Evolutionary conservation across 1,284 basidiomycete genomes (phyloP).

Genomic region (Pisolithus thermaeus): DNA sequence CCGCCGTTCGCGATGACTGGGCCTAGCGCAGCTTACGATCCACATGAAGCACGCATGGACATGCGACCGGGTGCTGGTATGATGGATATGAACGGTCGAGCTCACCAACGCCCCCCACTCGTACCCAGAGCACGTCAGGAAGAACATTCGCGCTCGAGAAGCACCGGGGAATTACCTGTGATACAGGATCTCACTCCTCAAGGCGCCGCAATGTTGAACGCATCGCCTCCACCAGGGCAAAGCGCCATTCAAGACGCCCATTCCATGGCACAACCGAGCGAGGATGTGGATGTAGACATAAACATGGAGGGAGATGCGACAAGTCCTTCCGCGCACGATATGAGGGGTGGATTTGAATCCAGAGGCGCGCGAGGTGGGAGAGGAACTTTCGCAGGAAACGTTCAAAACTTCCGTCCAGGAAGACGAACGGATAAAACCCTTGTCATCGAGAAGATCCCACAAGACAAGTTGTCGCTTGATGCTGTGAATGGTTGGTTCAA

Average conservation of each 20-base stretch:
- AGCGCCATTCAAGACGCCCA: conserved; percentile 3
- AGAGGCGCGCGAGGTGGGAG: conserved; percentile 39
- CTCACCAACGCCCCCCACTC: conserved; percentile 49
- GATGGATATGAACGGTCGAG: conserved; percentile 31
- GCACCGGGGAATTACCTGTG: conserved; percentile 66
- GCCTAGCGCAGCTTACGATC: conserved; percentile 59
- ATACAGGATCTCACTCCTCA: conserved; percentile 74
- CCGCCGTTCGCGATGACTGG: conserved; percentile 39
- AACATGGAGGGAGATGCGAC: conserved; percentile 7
- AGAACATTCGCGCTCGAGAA: conserved; percentile 35
- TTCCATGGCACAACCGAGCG: conserved; percentile 14
- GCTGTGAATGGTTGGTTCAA: conserved; percentile 88
- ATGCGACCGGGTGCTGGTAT: conserved; percentile 42
- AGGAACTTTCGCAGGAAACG: conserved; percentile 55
- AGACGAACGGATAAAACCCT: conserved; percentile 77
- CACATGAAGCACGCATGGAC: conserved; percentile 71
- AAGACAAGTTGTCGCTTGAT: conserved; percentile 72
- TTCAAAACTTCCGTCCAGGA: conserved; percentile 59
- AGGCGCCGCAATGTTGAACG: conserved; percentile 15
- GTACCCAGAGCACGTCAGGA: conserved; percentile 48
- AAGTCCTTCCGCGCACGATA: conserved; percentile 12
- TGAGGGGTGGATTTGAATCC: conserved; percentile 33
- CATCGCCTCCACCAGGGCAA: conserved; percentile 13
- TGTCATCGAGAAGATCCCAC: conserved; percentile 92
- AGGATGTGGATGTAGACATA: conserved; percentile 37